Conservation (phyloP, 176 grass and related monocot genomes). For the Typha latifolia region DNA sequence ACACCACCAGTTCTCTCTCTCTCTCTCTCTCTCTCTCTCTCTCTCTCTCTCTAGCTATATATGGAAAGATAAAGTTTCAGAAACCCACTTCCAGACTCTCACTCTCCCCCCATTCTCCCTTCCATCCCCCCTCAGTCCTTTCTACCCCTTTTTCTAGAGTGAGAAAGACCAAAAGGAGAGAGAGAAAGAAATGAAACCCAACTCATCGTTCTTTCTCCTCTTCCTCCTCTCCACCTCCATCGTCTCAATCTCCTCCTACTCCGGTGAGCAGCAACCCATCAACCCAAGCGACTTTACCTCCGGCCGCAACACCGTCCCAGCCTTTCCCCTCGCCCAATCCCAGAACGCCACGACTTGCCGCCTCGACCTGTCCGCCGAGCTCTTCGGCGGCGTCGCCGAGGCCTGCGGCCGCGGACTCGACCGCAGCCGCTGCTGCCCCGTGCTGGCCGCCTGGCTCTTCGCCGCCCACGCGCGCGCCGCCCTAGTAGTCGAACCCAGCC, state of each 20-base stretch:
- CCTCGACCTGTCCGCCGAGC: conserved; percentile 89
- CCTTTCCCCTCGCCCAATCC: conserved; percentile 30
- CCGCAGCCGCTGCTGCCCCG: conserved; percentile 86
- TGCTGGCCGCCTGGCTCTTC: conserved; percentile 97
- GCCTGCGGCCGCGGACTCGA: conserved; percentile 74
- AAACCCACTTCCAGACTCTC: neutral
- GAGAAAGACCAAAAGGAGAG: too few relatives aligned
- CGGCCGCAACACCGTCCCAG: conserved; percentile 26
- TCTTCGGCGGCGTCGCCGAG: conserved; percentile 87
- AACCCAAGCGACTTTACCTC: conserved; percentile 17
- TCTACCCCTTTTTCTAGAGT: too few relatives aligned
- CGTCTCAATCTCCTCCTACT: neutral
- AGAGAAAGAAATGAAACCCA: too few relatives aligned
- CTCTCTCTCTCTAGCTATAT: neutral
- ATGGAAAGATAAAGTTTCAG: neutral
- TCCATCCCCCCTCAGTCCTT: too few relatives aligned
- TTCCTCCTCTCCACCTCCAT: conserved; percentile 17
- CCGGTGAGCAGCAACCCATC: conserved; percentile 14
- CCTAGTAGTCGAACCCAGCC: conserved; percentile 41
- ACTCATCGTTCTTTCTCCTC: conserved; percentile 25
- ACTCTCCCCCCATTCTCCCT: too few relatives aligned
- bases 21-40: neutral
- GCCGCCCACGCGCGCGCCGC: conserved; percentile 88
- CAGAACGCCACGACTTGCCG: conserved; percentile 35
- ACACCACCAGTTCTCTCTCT: neutral